These are phyloP conservation scores for Sphaerulina populicola DNA, from an alignment of 2,329 filamentous ascomycete genomes.

Conservation along the genomic window DNA sequence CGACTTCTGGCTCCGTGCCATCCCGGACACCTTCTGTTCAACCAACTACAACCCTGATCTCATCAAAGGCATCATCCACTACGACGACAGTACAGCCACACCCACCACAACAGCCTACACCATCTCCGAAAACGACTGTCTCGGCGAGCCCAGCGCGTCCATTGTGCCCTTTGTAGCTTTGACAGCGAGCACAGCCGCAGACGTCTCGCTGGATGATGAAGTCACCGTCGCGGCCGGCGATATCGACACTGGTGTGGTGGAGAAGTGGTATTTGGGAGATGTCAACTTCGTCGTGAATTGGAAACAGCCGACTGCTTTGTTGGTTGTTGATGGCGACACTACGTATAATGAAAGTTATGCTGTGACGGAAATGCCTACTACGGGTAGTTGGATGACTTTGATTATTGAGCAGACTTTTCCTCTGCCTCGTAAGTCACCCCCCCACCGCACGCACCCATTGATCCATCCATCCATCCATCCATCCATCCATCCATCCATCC, in stretches of 20 bases:
- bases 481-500: no score
- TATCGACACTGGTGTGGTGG: not conserved
- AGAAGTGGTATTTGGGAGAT: not conserved
- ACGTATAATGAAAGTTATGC: not conserved
- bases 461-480: no score
- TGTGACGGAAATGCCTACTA: not conserved
- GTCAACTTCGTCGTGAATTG: not conserved
- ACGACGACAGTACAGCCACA: slow-evolving; percentile 28
- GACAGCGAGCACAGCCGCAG: not conserved
- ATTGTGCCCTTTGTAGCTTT: not conserved
- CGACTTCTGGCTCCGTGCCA: slow-evolving; percentile 33
- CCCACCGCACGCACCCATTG: no score
- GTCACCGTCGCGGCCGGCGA: not conserved
- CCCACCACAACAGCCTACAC: slow-evolving; percentile 31
- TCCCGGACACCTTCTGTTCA: slow-evolving; percentile 36
- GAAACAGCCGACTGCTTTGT: not conserved
- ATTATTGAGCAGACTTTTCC: slow-evolving; percentile 14
- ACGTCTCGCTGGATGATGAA: not conserved
- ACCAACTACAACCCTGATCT: slow-evolving; percentile 31
- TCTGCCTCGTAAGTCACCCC: slow-evolving; percentile 31
- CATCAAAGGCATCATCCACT: slow-evolving; percentile 33
- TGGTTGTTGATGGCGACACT: not conserved
- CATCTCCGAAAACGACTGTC: slow-evolving; percentile 29
- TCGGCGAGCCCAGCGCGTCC: slow-evolving; percentile 27
- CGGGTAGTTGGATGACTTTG: not conserved